phyloP scores from a whole-genome alignment of 2,329 filamentous ascomycete genomes.

The Rhynchosporium graminicola region DNA sequence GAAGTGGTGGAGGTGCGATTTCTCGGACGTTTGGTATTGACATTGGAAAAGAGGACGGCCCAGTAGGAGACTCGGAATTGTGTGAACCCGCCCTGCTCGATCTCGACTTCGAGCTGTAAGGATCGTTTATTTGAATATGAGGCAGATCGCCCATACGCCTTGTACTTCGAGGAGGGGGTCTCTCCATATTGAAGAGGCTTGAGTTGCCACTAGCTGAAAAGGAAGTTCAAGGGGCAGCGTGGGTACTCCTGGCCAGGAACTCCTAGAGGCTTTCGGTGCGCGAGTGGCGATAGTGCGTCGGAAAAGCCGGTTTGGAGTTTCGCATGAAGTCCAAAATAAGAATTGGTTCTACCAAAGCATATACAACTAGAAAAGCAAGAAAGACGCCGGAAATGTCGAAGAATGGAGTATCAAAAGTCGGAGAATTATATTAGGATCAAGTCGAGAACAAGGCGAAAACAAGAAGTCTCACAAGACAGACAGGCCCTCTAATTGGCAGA shows the following conservation, averaged over 20 bases:
- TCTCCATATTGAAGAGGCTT: slow-evolving; percentile 44
- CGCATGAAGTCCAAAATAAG: slow-evolving; percentile 34
- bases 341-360: slow-evolving; percentile 30
- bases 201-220: slow-evolving; percentile 36
- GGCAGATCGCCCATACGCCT: slow-evolving; percentile 38
- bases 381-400: slow-evolving; percentile 19
- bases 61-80: slow-evolving; percentile 41
- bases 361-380: slow-evolving; percentile 31
- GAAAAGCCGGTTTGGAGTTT: slow-evolving; percentile 31
- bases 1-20: slow-evolving; percentile 60
- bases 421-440: slow-evolving; percentile 14
- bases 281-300: slow-evolving; percentile 36
- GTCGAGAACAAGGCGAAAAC: too few relatives aligned
- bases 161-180: slow-evolving; percentile 39
- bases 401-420: slow-evolving; percentile 29
- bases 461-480: neutral
- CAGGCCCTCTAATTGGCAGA: neutral
- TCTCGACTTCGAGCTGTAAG: slow-evolving; percentile 37
- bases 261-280: slow-evolving; percentile 24
- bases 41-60: slow-evolving; percentile 55
- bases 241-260: slow-evolving; percentile 19
- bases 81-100: slow-evolving; percentile 35
- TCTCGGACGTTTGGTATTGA: slow-evolving; percentile 60
- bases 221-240: slow-evolving; percentile 20
- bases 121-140: slow-evolving; percentile 46